Evolutionary conservation across 2,329 filamentous ascomycete species (phyloP).

Genomic region (Penicillium sp.): DNA sequence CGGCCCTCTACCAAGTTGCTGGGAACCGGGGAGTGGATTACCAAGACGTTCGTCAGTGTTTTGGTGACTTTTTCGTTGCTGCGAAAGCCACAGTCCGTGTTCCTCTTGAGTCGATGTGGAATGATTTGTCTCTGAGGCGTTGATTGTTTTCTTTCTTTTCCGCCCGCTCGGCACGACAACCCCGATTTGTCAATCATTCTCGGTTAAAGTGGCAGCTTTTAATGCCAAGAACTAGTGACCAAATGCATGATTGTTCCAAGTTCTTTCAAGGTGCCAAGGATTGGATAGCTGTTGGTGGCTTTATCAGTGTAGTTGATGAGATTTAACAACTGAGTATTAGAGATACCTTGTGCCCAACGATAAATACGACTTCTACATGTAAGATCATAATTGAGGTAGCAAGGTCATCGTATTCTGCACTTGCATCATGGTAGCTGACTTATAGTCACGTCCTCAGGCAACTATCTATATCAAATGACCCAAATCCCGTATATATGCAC

Average conservation of each 20-base stretch:
- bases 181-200: background rate
- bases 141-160: background rate
- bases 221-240: background rate
- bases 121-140: background rate
- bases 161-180: background rate
- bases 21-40: constrained; percentile 9
- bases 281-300: background rate
- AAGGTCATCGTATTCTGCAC: constrained; percentile 17
- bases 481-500: constrained; percentile 14
- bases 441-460: constrained; percentile 9
- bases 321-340: background rate
- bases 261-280: background rate
- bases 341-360: background rate
- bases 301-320: background rate
- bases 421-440: constrained; percentile 10
- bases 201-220: background rate
- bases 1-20: constrained; percentile 20
- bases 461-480: constrained; percentile 15
- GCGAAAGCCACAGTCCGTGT: background rate
- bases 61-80: background rate
- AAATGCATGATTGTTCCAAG: too few species aligned
- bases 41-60: background rate
- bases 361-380: background rate
- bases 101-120: background rate
- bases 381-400: background rate